A percentile compares a stretch with the other conserved stretches of the same genome.
phyloP scores from a whole-genome alignment of 768 basidiomycete genomes.

The Heimioporus sp. region DNA sequence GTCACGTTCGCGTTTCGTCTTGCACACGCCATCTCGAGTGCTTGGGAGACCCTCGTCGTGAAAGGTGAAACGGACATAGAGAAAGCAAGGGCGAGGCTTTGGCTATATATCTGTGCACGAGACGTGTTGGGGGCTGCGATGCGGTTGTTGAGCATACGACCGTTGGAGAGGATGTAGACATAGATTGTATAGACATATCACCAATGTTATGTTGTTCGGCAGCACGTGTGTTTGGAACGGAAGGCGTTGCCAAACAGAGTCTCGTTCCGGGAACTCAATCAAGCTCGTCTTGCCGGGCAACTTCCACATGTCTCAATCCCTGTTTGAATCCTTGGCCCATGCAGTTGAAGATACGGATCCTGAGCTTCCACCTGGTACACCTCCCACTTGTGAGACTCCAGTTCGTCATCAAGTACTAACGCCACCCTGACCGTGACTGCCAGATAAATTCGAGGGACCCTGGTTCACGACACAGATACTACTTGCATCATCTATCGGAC shows the following conservation, averaged over 20 bases:
- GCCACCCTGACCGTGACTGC: conserved; percentile 9
- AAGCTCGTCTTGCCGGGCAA: no score
- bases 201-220: no score
- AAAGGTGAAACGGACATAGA: conserved; percentile 75
- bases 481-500: conserved; percentile 74
- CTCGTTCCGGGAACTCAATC: no score
- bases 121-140: conserved; percentile 89
- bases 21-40: conserved; percentile 84
- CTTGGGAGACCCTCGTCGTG: conserved; percentile 90
- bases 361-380: conserved; percentile 58
- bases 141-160: conserved; percentile 83
- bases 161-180: conserved; percentile 86
- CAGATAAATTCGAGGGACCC: conserved; percentile 87
- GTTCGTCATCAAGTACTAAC: neutral
- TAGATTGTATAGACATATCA: no score
- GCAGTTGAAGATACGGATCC: conserved; percentile 35
- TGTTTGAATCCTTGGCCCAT: conserved; percentile 13
- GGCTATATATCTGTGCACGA: conserved; percentile 83
- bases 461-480: conserved; percentile 93
- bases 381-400: conserved; percentile 54
- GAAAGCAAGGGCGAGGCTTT: conserved; percentile 82
- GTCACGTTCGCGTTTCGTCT: conserved; percentile 89
- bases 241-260: conserved; percentile 21
- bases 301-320: neutral
- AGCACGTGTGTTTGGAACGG: conserved; percentile 11